Percentiles rank a stretch among this genome's conserved stretches.
phyloP scores from a whole-genome alignment of 1,284 basidiomycete species.

The Pseudozyma pruni region DNA sequence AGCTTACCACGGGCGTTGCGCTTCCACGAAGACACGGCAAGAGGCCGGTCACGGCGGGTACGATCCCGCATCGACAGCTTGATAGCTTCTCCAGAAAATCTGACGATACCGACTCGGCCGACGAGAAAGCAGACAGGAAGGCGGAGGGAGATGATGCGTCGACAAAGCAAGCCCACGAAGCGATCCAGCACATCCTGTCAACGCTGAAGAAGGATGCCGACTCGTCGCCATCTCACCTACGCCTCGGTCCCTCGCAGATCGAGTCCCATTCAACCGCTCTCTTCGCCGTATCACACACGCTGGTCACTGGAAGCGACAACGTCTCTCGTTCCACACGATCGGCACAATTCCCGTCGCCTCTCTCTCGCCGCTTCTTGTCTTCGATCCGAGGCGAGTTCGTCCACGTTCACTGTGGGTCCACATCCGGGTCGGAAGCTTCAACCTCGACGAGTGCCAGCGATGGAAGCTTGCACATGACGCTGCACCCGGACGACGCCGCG shows the following conservation, averaged over 20 bases:
- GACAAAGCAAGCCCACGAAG: slow-evolving; percentile 10
- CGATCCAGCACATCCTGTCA: slow-evolving; percentile 4
- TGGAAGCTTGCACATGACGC: slow-evolving; percentile 45
- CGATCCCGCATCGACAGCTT: slow-evolving; percentile 43
- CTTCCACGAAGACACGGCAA: slow-evolving; percentile 17
- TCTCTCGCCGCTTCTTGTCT: slow-evolving; percentile 35
- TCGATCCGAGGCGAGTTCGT: slow-evolving; percentile 38
- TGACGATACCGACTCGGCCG: neutral
- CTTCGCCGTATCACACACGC: slow-evolving; percentile 38
- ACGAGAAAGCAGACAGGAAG: neutral
- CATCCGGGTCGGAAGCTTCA: neutral
- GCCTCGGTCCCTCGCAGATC: slow-evolving; percentile 17
- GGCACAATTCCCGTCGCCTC: slow-evolving; percentile 16
- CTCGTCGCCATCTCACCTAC: slow-evolving; percentile 30
- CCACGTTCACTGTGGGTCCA: slow-evolving; percentile 34
- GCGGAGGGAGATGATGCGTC: neutral
- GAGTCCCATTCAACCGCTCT: slow-evolving; percentile 25
- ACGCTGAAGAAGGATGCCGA: slow-evolving; percentile 7
- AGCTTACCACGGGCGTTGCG: slow-evolving; percentile 15
- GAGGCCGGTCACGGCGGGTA: slow-evolving; percentile 19
- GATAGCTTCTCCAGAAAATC: slow-evolving; percentile 12
- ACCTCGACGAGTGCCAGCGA: slow-evolving; percentile 12
- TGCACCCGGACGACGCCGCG: slow-evolving; percentile 44
- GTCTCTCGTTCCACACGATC: slow-evolving; percentile 40
- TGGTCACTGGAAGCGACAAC: slow-evolving; percentile 22